Conservation (phyloP, 2,329 filamentous ascomycete genomes). For the Sporothrix dimorphospora region DNA sequence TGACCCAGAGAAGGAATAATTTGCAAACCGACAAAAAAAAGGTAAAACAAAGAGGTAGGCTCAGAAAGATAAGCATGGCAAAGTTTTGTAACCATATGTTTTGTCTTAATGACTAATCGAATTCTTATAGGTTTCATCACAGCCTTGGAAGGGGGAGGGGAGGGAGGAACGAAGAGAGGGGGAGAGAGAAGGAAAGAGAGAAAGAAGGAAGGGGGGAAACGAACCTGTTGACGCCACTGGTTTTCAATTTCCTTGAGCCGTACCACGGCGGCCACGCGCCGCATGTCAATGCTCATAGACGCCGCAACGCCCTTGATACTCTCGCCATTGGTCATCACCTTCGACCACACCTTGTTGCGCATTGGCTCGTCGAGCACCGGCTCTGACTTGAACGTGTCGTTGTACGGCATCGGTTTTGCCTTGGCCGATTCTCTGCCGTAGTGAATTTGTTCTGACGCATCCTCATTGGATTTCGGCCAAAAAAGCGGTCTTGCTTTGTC, state of each 20-base stretch:
- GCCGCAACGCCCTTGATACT: conserved; percentile 77
- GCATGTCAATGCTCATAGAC: conserved; percentile 76
- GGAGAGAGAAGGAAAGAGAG: not conserved
- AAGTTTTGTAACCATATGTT: conserved; percentile 76
- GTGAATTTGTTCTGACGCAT: not conserved
- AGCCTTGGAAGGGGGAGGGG: conserved; percentile 22
- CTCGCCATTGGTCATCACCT: conserved; percentile 66
- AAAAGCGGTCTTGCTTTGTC: not conserved
- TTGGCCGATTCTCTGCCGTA: conserved; percentile 46
- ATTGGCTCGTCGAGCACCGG: conserved; percentile 73
- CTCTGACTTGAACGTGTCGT: conserved; percentile 70
- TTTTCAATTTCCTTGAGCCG: conserved; percentile 85
- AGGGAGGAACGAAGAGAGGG: conserved; percentile 1
- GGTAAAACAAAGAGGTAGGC: conserved; percentile 45
- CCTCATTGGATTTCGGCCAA: not conserved
- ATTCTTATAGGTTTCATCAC: conserved; percentile 65
- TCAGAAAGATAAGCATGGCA: conserved; percentile 64
- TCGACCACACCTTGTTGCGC: conserved; percentile 72
- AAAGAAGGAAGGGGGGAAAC: conserved; percentile 39
- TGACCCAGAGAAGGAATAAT: not conserved
- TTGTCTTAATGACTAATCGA: conserved; percentile 99
- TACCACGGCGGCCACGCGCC: conserved; percentile 82
- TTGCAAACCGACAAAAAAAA: not conserved
- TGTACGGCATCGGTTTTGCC: conserved; percentile 64
- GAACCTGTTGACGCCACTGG: conserved; percentile 74